These are phyloP conservation scores for Schwanniomyces etchellsii DNA, from an alignment of 1,139 yeast species.

Conservation along the genomic window DNA sequence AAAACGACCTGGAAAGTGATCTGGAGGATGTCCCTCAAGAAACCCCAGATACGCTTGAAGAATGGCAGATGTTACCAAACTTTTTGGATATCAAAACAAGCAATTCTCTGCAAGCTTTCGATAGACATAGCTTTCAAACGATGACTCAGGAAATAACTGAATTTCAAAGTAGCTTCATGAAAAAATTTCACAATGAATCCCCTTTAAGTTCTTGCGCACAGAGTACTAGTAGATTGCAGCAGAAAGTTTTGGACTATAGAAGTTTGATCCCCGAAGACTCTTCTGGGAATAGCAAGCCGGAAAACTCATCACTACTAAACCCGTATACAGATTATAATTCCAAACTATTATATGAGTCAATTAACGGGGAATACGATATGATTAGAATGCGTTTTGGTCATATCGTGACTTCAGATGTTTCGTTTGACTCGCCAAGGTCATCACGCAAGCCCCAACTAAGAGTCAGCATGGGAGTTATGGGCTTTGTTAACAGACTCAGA, in stretches of 20 bases:
- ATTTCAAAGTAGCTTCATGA: constrained; percentile 23
- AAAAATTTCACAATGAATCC: constrained; percentile 10
- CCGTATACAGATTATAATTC: constrained; percentile 15
- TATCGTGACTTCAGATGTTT: constrained; percentile 5
- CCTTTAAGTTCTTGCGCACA: constrained; percentile 2
- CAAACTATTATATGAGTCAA: constrained; percentile 34
- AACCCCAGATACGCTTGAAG: not conserved
- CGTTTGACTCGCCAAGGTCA: too few relatives aligned
- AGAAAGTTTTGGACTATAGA: constrained; percentile 30
- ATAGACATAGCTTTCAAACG: not conserved
- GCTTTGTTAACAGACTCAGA: constrained; percentile 12
- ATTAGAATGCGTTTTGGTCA: constrained; percentile 33
- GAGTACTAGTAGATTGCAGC: constrained; percentile 26
- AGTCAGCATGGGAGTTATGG: constrained; percentile 19
- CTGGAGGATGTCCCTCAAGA: not conserved
- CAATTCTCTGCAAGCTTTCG: not conserved
- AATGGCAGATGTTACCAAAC: not conserved
- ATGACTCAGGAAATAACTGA: not conserved
- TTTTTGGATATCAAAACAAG: not conserved
- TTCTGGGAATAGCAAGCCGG: not conserved
- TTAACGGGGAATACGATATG: constrained; percentile 31
- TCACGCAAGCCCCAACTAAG: constrained; percentile 5
- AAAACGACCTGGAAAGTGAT: too few relatives aligned
- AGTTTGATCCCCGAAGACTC: constrained; percentile 13
- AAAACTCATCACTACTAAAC: not conserved